Conservation (phyloP, 306 rosid species). For the Acacia melanoxylon region DNA sequence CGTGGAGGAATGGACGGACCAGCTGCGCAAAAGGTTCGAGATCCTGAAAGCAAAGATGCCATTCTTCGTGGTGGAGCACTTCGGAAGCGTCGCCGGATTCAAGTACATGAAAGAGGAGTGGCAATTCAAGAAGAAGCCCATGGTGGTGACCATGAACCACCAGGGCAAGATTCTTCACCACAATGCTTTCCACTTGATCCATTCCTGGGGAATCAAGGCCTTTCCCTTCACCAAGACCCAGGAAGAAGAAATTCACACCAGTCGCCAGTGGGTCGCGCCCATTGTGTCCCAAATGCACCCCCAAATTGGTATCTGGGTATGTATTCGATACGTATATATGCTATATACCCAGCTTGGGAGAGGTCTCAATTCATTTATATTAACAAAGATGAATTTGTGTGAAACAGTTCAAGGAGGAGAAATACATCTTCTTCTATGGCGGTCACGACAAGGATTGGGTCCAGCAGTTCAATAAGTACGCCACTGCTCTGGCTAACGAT, state of each 20-base stretch:
- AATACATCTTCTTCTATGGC: slow-evolving; percentile 63
- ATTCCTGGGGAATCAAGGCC: slow-evolving; percentile 54
- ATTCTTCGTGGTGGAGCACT: slow-evolving; percentile 47
- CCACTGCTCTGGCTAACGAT: slow-evolving; percentile 40
- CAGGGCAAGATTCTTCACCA: slow-evolving; percentile 52
- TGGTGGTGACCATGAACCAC: slow-evolving; percentile 49
- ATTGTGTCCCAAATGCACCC: slow-evolving; percentile 20
- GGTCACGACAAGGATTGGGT: slow-evolving; percentile 61
- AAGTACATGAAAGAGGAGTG: slow-evolving; percentile 60
- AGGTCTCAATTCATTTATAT: too few species aligned
- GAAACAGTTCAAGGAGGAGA: slow-evolving; percentile 51
- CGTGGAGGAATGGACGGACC: slow-evolving; percentile 57
- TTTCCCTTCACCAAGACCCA: slow-evolving; percentile 32
- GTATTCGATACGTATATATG: neutral
- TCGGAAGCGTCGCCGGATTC: slow-evolving; percentile 39
- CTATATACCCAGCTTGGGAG: too few species aligned
- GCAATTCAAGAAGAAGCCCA: slow-evolving; percentile 58
- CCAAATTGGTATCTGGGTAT: slow-evolving; percentile 37
- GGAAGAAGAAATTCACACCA: neutral
- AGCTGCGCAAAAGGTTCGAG: slow-evolving; percentile 53
- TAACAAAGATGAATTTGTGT: neutral
- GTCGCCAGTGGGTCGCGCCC: slow-evolving; percentile 32
- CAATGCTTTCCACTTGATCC: slow-evolving; percentile 58
- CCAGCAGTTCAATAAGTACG: slow-evolving; percentile 53
- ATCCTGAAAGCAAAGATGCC: slow-evolving; percentile 47